A percentile compares a stretch with the other conserved stretches of the same genome.
These are phyloP conservation scores for Sporothrix pallida DNA, from an alignment of 2,329 filamentous ascomycete genomes.

Conservation along the genomic window DNA sequence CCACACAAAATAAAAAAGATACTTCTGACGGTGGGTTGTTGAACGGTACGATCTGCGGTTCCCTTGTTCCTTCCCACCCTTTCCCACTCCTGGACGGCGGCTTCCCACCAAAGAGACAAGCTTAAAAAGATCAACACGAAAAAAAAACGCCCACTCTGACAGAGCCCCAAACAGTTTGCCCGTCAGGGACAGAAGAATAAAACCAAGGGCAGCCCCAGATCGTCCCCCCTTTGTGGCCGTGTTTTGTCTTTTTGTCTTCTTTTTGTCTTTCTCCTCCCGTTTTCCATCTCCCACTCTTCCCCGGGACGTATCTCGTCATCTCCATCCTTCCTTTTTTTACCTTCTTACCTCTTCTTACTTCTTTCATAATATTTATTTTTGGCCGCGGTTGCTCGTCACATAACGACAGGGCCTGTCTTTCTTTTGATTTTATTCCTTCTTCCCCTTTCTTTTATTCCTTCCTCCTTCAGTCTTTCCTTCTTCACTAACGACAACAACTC, in stretches of 20 bases:
- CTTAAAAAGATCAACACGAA: constrained; percentile 2
- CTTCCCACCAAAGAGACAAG: too few relatives aligned
- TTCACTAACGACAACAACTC: not conserved
- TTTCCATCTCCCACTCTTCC: not conserved
- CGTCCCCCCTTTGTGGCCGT: too few relatives aligned
- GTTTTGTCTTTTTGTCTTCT: not conserved
- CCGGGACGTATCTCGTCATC: not conserved
- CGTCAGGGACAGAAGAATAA: not conserved
- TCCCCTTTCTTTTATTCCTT: not conserved
- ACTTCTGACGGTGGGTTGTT: not conserved
- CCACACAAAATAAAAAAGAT: not conserved
- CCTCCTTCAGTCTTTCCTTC: not conserved
- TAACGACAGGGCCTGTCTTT: not conserved
- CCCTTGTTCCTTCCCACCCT: not conserved
- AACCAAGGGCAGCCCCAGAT: not conserved
- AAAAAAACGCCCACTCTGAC: constrained; percentile 14
- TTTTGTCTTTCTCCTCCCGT: not conserved
- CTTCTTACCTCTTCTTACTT: not conserved
- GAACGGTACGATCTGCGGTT: not conserved
- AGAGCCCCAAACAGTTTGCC: not conserved
- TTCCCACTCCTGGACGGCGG: not conserved
- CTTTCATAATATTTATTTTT: not conserved
- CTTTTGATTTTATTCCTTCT: not conserved
- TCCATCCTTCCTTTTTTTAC: not conserved
- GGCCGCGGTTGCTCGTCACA: too few relatives aligned